phyloP scores from a whole-genome alignment of 2,329 filamentous ascomycete genomes.

The Penicillium sp. region DNA sequence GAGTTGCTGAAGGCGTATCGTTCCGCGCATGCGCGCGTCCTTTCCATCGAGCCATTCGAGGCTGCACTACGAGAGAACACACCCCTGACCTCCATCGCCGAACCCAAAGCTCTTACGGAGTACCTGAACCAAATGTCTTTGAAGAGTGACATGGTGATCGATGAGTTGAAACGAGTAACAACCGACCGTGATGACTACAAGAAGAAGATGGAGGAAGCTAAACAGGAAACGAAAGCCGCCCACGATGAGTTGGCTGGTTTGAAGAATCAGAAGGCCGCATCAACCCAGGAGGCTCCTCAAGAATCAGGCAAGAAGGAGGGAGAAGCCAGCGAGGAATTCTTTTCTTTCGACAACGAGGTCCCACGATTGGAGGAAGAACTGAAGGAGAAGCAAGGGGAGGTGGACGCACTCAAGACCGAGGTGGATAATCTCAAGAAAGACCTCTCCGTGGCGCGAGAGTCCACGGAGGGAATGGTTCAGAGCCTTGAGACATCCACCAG shows the following conservation, averaged over 20 bases:
- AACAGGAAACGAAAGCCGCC: conserved; percentile 57
- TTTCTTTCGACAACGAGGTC: conserved; percentile 85
- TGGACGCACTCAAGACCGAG: conserved; percentile 63
- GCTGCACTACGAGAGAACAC: conserved; percentile 86
- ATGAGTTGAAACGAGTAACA: conserved; percentile 82
- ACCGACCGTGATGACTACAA: conserved; percentile 74
- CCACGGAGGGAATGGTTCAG: conserved; percentile 57
- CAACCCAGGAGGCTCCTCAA: conserved; percentile 3
- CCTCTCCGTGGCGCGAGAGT: conserved; percentile 65
- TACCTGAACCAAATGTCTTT: conserved; percentile 82
- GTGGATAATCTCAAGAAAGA: conserved; percentile 64
- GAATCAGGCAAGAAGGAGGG: conserved; percentile 18
- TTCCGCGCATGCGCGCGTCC: conserved; percentile 78
- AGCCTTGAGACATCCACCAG: conserved; percentile 62
- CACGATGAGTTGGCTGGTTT: conserved; percentile 59
- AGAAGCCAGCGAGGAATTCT: conserved; percentile 64
- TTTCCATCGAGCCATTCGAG: conserved; percentile 89
- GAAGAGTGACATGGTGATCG: conserved; percentile 87
- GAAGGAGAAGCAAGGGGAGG: conserved; percentile 62
- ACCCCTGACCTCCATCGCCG: conserved; percentile 78
- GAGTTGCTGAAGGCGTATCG: conserved; percentile 89
- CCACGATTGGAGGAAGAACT: conserved; percentile 73
- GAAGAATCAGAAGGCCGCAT: conserved; percentile 37
- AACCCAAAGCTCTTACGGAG: conserved; percentile 77
- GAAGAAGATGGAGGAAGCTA: conserved; percentile 64